Evolutionary conservation across 2,329 filamentous ascomycete genomes (phyloP).

Genomic region (Fusarium sp.): DNA sequence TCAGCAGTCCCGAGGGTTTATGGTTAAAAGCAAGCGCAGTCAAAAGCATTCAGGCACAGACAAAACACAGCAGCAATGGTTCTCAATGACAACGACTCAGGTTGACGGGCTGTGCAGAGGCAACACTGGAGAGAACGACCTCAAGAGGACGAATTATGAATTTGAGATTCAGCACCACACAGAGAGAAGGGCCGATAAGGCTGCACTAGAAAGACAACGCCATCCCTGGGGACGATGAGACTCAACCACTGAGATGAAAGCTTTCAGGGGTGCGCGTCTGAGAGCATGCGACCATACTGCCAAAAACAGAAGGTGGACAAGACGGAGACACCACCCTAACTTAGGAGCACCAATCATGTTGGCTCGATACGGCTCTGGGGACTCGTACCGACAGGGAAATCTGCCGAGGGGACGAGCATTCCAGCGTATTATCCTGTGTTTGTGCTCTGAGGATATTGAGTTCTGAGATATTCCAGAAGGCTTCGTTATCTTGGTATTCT

Average conservation of each 20-base stretch:
- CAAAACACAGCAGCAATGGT: conserved; percentile 4
- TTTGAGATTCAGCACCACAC: conserved; percentile 32
- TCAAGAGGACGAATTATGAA: conserved; percentile 24
- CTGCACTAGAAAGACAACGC: conserved; percentile 35
- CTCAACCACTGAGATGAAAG: conserved; percentile 46
- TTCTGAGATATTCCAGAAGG: conserved; percentile 48
- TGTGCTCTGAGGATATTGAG: conserved; percentile 5
- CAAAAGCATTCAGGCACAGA: conserved; percentile 24
- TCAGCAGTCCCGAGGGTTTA: conserved; percentile 19
- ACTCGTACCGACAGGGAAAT: conserved; percentile 43
- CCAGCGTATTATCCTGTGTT: conserved; percentile 24
- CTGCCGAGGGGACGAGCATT: conserved; percentile 45
- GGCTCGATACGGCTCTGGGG: conserved; percentile 45
- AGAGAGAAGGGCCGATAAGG: conserved; percentile 45
- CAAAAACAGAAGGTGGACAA: conserved; percentile 55
- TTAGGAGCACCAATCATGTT: conserved; percentile 50
- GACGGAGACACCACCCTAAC: conserved; percentile 49
- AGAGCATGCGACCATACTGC: conserved; percentile 52
- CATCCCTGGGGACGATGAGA: conserved; percentile 36
- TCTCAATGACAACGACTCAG: neutral
- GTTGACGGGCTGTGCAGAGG: conserved; percentile 26
- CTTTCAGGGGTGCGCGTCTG: conserved; percentile 46
- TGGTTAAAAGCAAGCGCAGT: conserved; percentile 14
- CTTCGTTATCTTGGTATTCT: conserved; percentile 40
- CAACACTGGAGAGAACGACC: conserved; percentile 11